A percentile compares a stretch with the other conserved stretches of the same genome.
These are phyloP conservation scores for Malassezia cuniculi DNA, from an alignment of 1,284 basidiomycete species.

Conservation along the genomic window DNA sequence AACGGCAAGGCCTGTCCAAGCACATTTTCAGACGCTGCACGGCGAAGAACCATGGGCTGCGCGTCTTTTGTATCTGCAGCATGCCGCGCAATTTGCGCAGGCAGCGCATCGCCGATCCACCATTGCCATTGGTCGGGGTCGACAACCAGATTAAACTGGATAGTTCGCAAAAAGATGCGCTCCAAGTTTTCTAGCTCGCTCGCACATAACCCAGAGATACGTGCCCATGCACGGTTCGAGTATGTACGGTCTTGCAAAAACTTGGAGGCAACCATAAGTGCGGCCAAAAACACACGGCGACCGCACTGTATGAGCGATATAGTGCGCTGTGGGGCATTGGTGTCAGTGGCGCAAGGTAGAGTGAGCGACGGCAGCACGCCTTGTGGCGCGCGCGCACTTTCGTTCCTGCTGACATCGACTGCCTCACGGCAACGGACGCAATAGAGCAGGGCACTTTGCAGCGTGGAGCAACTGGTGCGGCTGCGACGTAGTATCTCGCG, in stretches of 20 bases:
- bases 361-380: not conserved
- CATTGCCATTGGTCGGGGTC: constrained; percentile 26
- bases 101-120: constrained; percentile 36
- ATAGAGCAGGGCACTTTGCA: constrained; percentile 39
- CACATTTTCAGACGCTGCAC: constrained; percentile 12
- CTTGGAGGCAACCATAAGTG: constrained; percentile 75
- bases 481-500: constrained; percentile 40
- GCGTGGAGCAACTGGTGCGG: constrained; percentile 36
- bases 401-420: constrained; percentile 4
- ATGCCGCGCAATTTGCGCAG: too few species aligned
- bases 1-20: constrained; percentile 11
- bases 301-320: constrained; percentile 52
- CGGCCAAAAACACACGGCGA: constrained; percentile 70
- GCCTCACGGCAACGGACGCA: constrained; percentile 27
- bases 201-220: constrained; percentile 49
- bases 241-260: constrained; percentile 85
- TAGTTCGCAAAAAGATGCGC: constrained; percentile 45
- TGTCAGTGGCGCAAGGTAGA: constrained; percentile 1
- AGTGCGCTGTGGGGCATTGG: constrained; percentile 11
- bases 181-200: constrained; percentile 47
- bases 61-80: too few species aligned
- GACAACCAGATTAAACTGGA: constrained; percentile 47
- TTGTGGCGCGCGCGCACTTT: constrained; percentile 3
- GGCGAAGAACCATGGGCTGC: too few species aligned
- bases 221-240: constrained; percentile 76